Base-by-base conservation (phyloP, 106 monocot species). In the Dendrobium chrysotoxum region DNA sequence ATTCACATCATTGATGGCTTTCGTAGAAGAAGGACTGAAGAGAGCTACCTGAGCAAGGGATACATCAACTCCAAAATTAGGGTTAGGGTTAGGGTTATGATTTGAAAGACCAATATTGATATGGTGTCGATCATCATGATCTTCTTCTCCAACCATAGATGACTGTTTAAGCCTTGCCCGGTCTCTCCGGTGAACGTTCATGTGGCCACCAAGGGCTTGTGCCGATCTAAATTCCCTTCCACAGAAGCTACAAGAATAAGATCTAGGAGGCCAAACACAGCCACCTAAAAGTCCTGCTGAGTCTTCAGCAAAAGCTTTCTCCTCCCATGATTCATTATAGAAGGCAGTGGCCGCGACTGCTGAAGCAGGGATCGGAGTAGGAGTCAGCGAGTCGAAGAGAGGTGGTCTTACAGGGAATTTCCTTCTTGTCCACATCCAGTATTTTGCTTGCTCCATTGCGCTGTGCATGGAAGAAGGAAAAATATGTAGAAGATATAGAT, bases 151-250 rank as follows among this genome's bases (percentile, higher is more conserved):
- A n/a, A 57, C 72, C 58, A 53, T 80, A 15, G 88, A 61, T 46
- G 88, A 84, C 35, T 85, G 87, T 40, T 84, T 89, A 28, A 92
- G 88, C 82, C 86, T 86, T 4, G 92, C 93, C 7, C 93, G 84
- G 53, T 94, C 93, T 41, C 89, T 78, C n/a, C 94, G 84, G 84
- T 94, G 94, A 3, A 94, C 94, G 80, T 94, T 94, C 91, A 94
- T 91, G 84, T 94, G 94, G 38, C 94, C 94, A 1, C 94, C 94
- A 0, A 94, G 83, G 2, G 91, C 91, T 79, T 94, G 94, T 1
- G 94, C 94, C 0, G 94, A 91, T 58, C 94, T 81, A 82, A 94
- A 94, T 75, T 94, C 91, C 12, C 94, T 78, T 18, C 88, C 35
- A 77, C 94, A 94, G 72, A 94, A 94, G 83, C 88, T 94, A 68